Conservation (phyloP, 2,329 filamentous ascomycete genomes). For the Orbilia javanica region DNA sequence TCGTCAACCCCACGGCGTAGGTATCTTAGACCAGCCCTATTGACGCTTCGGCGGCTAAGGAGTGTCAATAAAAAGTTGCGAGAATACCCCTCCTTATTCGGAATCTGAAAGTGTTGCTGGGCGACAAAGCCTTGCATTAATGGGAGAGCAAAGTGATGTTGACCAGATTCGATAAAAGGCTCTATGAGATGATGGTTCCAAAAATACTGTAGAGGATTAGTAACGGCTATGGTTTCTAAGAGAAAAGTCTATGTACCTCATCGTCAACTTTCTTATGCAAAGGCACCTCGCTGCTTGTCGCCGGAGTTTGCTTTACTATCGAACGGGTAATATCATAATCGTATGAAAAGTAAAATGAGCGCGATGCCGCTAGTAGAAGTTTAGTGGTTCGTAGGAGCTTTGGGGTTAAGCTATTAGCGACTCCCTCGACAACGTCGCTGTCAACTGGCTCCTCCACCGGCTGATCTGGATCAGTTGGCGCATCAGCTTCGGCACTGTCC, state of each 20-base stretch:
- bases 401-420: constrained; percentile 75
- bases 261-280: constrained; percentile 80
- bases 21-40: constrained; percentile 89
- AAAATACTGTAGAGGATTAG: constrained; percentile 74
- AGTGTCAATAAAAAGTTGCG: constrained; percentile 82
- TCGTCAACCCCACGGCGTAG: constrained; percentile 91
- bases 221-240: neutral
- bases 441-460: constrained; percentile 42
- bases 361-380: constrained; percentile 82
- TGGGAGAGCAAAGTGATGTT: constrained; percentile 79
- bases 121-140: constrained; percentile 95
- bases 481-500: constrained; percentile 31
- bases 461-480: constrained; percentile 31
- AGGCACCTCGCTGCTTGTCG: constrained; percentile 68
- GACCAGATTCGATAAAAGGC: constrained; percentile 80
- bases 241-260: constrained; percentile 67
- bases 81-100: constrained; percentile 60
- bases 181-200: constrained; percentile 85
- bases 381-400: constrained; percentile 87
- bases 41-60: constrained; percentile 87
- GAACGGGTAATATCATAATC: constrained; percentile 89
- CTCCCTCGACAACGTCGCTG: constrained; percentile 62
- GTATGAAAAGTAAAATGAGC: constrained; percentile 95
- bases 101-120: constrained; percentile 65
- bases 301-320: constrained; percentile 63